These are phyloP conservation scores for Apiospora hydei DNA, from an alignment of 2,329 filamentous ascomycete genomes.

Conservation along the genomic window DNA sequence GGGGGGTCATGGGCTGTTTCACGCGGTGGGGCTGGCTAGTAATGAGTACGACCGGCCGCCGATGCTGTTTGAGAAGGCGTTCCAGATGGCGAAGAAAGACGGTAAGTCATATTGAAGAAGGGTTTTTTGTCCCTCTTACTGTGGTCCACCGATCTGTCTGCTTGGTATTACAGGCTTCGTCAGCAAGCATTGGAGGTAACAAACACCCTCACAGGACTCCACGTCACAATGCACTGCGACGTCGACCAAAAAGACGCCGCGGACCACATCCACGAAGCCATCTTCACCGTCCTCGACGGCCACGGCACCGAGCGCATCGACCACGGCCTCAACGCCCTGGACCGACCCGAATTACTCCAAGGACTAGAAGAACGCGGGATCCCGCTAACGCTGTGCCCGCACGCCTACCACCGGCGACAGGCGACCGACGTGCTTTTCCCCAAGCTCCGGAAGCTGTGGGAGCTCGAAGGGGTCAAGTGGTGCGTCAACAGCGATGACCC, in stretches of 20 bases:
- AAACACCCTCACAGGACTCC: slow-evolving; percentile 34
- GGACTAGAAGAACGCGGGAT: slow-evolving; percentile 42
- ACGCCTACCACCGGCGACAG: slow-evolving; percentile 51
- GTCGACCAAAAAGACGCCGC: slow-evolving; percentile 57
- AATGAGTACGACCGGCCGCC: slow-evolving; percentile 56
- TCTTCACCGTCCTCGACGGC: slow-evolving; percentile 42
- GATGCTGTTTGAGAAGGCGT: slow-evolving; percentile 51
- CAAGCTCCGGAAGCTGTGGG: slow-evolving; percentile 51
- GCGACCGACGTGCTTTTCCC: slow-evolving; percentile 51
- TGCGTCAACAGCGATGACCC: slow-evolving; percentile 76
- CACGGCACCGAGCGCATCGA: slow-evolving; percentile 48
- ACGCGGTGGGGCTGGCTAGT: slow-evolving; percentile 55
- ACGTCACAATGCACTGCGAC: slow-evolving; percentile 58
- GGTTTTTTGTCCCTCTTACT: too few relatives aligned
- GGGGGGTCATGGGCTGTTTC: slow-evolving; percentile 47
- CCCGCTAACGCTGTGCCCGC: slow-evolving; percentile 51
- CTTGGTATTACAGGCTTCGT: not conserved
- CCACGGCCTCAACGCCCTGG: slow-evolving; percentile 50
- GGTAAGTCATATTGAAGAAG: slow-evolving; percentile 35
- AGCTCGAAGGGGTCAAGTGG: slow-evolving; percentile 51
- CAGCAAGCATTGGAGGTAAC: not conserved
- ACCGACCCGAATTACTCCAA: slow-evolving; percentile 42
- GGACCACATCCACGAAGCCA: slow-evolving; percentile 49
- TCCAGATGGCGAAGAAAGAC: slow-evolving; percentile 45
- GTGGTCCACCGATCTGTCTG: not conserved